Evolutionary conservation across 1,284 basidiomycete species (phyloP), one percentile per base, ranked within the genome.

Genomic region (Mycosarcoma maydis): DNA sequence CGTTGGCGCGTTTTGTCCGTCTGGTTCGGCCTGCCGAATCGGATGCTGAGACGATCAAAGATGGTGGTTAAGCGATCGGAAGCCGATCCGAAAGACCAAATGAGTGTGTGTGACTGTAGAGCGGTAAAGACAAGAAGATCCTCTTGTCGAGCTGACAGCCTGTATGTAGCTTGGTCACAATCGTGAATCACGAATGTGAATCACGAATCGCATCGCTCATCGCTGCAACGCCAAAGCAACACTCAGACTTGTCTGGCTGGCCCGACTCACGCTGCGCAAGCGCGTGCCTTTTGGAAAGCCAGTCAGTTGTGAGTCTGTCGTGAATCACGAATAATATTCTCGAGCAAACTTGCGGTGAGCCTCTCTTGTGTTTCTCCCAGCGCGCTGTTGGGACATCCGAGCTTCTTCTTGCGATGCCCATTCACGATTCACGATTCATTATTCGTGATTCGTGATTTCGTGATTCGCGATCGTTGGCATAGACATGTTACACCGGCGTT

Each of bases 11-110:
- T 9, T 34, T 34, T 11, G 11, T 11, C 33, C 6, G 10, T 6
- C 10, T 22, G 20, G 44, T 29, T 33, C 47, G 47, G 47, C 47
- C 47, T 34, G 41, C 50, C 50, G 52, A 54, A 45, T 39, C 8
- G 9, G 34, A 5, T 11, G 16, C 24, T 34, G 22, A 5, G 24
- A 14, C 7, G 7, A n/a, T 10, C 36, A 37, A 37, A 19, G 20
- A 16, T 48, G 24, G 36, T 41, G 47, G 17, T 49, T 3, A 17
- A 40, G 4, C 14, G 32, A 10, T 32, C 20, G 37, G 36, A 49
- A 34, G 38, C 38, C 23, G 26, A 13, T 26, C 46, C n/a, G 19
- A 38, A 38, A 20, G 13, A 27, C 16, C 32, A 17, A 6, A 1
- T 36, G 19, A 13, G 16, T 34, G 32, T 34, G 22, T 23, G 34